phyloP scores from a whole-genome alignment of 2,329 filamentous ascomycete species.

The Aspergillus brunneoviolaceus region DNA sequence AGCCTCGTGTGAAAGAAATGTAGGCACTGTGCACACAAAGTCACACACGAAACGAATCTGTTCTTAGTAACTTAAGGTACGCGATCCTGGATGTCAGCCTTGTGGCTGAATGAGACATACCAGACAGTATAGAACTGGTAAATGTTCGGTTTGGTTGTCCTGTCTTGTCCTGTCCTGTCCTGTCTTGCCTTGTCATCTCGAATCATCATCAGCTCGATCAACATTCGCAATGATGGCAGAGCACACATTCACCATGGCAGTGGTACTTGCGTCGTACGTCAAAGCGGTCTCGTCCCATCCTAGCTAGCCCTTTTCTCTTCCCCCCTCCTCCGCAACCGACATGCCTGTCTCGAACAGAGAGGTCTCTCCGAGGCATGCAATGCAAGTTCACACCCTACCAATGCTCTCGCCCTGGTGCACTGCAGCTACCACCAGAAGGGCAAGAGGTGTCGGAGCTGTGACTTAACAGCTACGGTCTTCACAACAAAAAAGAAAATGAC shows the following conservation, averaged over 20 bases:
- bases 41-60: background rate
- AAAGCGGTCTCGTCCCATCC: background rate
- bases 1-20: constrained; percentile 2
- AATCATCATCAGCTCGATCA: background rate
- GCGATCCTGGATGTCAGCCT: constrained; percentile 4
- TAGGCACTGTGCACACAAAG: background rate
- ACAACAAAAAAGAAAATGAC: background rate
- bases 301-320: no score
- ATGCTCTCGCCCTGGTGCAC: background rate
- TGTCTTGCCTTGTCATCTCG: background rate
- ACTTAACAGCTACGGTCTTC: background rate
- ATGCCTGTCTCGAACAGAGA: constrained; percentile 4
- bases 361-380: constrained; percentile 3
- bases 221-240: background rate
- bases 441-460: background rate
- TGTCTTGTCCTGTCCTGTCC: constrained; percentile 1
- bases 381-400: background rate
- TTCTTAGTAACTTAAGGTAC: background rate
- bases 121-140: background rate
- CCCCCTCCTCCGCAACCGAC: background rate
- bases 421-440: background rate
- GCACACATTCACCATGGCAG: background rate
- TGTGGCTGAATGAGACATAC: constrained; percentile 1
- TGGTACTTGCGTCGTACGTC: constrained; percentile 4
- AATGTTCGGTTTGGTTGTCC: constrained; percentile 6